phyloP scores from a whole-genome alignment of 1,284 basidiomycete species.

The Mrakiaceae sp. region DNA sequence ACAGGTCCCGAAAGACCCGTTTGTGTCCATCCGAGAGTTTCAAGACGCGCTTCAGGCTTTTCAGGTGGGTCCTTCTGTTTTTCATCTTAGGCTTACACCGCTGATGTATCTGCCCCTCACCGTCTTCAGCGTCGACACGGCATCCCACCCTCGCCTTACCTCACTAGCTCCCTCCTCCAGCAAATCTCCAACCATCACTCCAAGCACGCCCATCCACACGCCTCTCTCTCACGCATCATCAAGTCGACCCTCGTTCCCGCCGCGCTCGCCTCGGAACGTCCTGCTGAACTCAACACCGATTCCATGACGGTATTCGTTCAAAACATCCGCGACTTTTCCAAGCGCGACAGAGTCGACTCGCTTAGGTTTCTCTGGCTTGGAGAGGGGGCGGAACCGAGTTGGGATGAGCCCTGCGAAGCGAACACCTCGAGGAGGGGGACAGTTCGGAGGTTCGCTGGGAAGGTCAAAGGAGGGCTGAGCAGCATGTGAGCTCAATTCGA shows the following conservation, averaged over 20 bases:
- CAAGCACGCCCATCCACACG: no score
- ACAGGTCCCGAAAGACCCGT: not conserved
- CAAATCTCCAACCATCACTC: no score
- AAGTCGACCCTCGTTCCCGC: not conserved
- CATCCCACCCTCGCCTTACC: not conserved
- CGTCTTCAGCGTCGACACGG: not conserved
- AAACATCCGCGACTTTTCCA: not conserved
- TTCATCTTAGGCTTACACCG: not conserved
- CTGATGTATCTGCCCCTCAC: not conserved
- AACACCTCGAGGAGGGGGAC: no score
- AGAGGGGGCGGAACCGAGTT: not conserved
- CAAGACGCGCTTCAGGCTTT: not conserved
- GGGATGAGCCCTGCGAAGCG: no score
- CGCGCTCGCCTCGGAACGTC: not conserved
- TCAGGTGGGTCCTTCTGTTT: not conserved
- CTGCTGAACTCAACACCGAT: not conserved
- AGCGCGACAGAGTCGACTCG: slow-evolving; percentile 3
- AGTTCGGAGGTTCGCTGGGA: no score
- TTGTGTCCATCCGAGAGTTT: not conserved
- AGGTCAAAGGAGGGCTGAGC: no score
- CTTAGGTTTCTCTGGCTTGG: slow-evolving; percentile 1
- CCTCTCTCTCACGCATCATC: no score
- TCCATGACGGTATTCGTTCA: not conserved
- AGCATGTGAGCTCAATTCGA: no score
- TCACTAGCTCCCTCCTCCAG: not conserved